Base-by-base conservation (phyloP, 176 grass and related monocot genomes). In the Leersia perrieri region DNA sequence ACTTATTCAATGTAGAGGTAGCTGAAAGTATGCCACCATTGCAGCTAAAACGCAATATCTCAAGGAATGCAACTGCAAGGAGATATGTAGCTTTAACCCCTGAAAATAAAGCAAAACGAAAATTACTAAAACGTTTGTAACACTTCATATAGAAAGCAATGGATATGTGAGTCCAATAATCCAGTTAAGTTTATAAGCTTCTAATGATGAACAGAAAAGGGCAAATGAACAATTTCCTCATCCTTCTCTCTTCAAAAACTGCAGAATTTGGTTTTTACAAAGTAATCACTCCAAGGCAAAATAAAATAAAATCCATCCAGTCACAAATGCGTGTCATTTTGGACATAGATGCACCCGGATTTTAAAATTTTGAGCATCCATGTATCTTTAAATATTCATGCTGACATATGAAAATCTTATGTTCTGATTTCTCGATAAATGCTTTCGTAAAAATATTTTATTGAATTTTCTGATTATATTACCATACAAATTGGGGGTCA, bases 71-170 rank as follows among this genome's bases (percentile, higher is more conserved):
- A 78, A 99, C 96, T 65, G 96, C 96, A 75, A 99, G 92, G 31
- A 99, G 90, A 84, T 99, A 99, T 44, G 96, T 99, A 61, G 96
- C 90, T 86, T 99, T 99, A 55, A 99, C 96, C 67, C 96, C 96
- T 99, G 88, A 82, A 83, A 77, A 69, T 55, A 55, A 84, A 74
- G 36, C 45, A 51, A 90, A 80, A 78, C 57, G 66, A 33, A 32
- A 23, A 85, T 85, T 61, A 84, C 11, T 27, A 49, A 20, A n/a
- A n/a, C n/a, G n/a, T 68, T 4, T 78, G 68, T 47, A 65, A 14
- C 69, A 66, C 15, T 80, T 68, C 5, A 44, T 26, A 84, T 75
- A 68, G 39, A 80, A 80, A 80, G 18, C 18, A 5, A 63, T 13
- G 2, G 18, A 53, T 71, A 65, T n/a, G 40, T 76, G 28, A 76